Percentiles rank a stretch among this genome's conserved stretches.
These are phyloP conservation scores for Botrytis sinoallii DNA, from an alignment of 2,329 filamentous ascomycete genomes.

Conservation along the genomic window DNA sequence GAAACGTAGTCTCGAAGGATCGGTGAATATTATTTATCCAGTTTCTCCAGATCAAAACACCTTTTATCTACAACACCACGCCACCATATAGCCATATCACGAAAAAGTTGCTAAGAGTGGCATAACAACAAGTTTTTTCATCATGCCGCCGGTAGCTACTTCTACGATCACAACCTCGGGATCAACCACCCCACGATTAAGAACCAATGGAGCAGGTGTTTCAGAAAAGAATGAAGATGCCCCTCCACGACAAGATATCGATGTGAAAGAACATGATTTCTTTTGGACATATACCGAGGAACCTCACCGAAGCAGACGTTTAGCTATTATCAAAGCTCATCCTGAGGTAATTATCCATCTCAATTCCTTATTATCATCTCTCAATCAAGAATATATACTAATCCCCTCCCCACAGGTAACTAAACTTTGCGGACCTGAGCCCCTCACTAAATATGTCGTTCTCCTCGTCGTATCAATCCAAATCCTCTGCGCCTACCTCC, in stretches of 20 bases:
- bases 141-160: slow-evolving; percentile 16
- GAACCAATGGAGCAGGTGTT: not conserved
- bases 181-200: slow-evolving; percentile 4
- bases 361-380: not conserved
- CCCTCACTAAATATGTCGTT: slow-evolving; percentile 92
- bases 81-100: not conserved
- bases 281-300: slow-evolving; percentile 99
- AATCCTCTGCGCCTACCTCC: slow-evolving; percentile 69
- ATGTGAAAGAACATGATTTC: slow-evolving; percentile 52
- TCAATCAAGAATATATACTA: not conserved
- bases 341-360: slow-evolving; percentile 66
- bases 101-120: not conserved
- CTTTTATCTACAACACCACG: not conserved
- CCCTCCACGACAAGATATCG: slow-evolving; percentile 22
- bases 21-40: not conserved
- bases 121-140: not conserved
- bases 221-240: slow-evolving; percentile 1
- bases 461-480: slow-evolving; percentile 79
- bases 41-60: not conserved
- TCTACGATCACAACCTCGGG: slow-evolving; percentile 13
- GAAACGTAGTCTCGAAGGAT: not conserved
- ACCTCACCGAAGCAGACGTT: slow-evolving; percentile 83
- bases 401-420: slow-evolving; percentile 61
- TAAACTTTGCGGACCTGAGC: slow-evolving; percentile 94
- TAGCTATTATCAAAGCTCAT: slow-evolving; percentile 97